Evolutionary conservation across 345 rosid species (phyloP).

Genomic region (Arabidopsis arenosa): DNA sequence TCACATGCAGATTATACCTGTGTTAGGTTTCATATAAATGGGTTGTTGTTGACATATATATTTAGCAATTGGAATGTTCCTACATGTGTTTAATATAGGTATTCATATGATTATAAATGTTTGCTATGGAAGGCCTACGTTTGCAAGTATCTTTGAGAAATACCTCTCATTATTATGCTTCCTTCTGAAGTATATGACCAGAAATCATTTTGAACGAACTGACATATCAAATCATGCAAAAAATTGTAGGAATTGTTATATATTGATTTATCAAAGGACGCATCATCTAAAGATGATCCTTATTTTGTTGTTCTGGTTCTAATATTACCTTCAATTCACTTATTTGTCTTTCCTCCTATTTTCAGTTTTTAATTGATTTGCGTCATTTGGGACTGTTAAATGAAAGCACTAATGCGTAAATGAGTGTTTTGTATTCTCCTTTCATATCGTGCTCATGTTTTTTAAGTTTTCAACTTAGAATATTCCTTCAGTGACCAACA

Average conservation of each 20-base stretch:
- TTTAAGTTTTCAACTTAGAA: background rate
- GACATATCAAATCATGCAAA: slow-evolving; percentile 23
- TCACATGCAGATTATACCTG: slow-evolving; percentile 7
- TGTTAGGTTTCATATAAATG: background rate
- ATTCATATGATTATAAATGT: background rate
- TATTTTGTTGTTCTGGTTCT: background rate
- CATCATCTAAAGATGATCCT: background rate
- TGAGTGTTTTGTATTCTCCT: slow-evolving; percentile 2
- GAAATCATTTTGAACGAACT: background rate
- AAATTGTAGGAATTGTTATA: background rate
- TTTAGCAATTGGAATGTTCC: background rate
- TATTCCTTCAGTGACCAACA: slow-evolving; percentile 22
- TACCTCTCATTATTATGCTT: background rate
- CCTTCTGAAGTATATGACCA: slow-evolving; percentile 2
- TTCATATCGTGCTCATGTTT: slow-evolving; percentile 5
- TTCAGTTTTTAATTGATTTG: background rate
- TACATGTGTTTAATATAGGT: background rate
- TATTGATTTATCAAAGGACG: background rate
- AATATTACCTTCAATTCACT: background rate
- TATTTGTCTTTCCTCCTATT: slow-evolving; percentile 21
- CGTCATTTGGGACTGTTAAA: background rate
- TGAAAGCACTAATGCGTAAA: background rate
- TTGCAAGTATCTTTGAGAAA: slow-evolving; percentile 22
- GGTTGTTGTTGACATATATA: background rate
- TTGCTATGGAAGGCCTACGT: slow-evolving; percentile 1